Conservation (phyloP, 2,329 filamentous ascomycete genomes). For the Ophiognomonia clavigignenti-juglandacearum region DNA sequence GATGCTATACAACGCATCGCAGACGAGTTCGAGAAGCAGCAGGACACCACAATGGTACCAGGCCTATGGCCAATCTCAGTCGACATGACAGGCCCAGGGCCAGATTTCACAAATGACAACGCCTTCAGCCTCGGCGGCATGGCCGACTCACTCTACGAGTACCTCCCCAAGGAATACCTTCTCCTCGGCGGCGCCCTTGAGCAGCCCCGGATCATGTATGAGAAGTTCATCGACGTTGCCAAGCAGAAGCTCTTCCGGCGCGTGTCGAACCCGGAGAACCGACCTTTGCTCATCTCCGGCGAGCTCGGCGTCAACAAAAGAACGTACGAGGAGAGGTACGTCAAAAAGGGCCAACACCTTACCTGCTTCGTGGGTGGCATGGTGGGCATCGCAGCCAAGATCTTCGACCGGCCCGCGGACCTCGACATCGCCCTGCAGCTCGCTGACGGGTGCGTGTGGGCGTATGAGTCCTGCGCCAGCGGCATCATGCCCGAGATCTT, state of each 20-base stretch:
- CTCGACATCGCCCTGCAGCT: conserved; percentile 53
- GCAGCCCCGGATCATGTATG: conserved; percentile 28
- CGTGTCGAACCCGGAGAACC: conserved; percentile 29
- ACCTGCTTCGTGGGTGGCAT: conserved; percentile 62
- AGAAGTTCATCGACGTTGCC: conserved; percentile 25
- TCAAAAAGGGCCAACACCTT: conserved; percentile 46
- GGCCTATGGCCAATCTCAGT: conserved; percentile 59
- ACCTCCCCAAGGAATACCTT: conserved; percentile 61
- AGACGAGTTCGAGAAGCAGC: conserved; percentile 48
- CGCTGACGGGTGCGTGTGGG: conserved; percentile 61
- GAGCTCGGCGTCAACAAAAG: conserved; percentile 30
- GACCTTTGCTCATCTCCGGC: conserved; percentile 44
- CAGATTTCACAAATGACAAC: conserved; percentile 51
- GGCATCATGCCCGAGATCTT: conserved; percentile 61
- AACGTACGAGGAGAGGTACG: conserved; percentile 21
- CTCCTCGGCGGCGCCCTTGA: conserved; percentile 59
- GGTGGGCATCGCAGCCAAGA: conserved; percentile 56
- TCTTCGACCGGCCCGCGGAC: conserved; percentile 52
- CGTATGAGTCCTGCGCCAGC: conserved; percentile 48
- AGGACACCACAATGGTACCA: conserved; percentile 50
- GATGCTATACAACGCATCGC: conserved; percentile 56
- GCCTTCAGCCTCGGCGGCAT: conserved; percentile 51
- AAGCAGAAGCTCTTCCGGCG: conserved; percentile 37
- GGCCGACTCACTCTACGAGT: conserved; percentile 58
- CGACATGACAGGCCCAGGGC: conserved; percentile 37